Base-by-base conservation (phyloP, 2,329 filamentous ascomycete genomes). In the Ophiocordyceps camponoti-floridani region DNA sequence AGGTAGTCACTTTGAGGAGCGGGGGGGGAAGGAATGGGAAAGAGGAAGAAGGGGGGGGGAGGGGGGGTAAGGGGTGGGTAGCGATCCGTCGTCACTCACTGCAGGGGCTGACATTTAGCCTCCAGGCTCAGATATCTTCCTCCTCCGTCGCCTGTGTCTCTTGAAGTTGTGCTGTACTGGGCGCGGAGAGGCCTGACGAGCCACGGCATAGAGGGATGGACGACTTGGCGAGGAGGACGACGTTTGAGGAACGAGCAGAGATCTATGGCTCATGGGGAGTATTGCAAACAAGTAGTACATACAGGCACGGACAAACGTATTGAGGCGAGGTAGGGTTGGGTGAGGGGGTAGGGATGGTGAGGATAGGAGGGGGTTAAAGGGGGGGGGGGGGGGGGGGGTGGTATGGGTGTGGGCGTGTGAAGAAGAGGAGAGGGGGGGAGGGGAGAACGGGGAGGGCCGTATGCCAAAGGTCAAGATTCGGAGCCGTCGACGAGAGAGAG, bases 41-140 rank as follows among this genome's bases (percentile, higher is more conserved):
- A 33, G 31, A 14, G 31, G 31, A 18, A 18, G 37, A 43, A 46
- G 19, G 42, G 47, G 31, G 38, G 12, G 12, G n/a, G n/a, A 30
- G 31, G 27, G 18, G 40, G 46, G 41, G 44, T 42, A 27, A 33
- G 10, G 10, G 10, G 10, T 10, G 26, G 23, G 6, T 7, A 28
- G 37, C 13, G 38, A 9, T 37, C 16, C 19, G 10, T 30, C 38
- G 23, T 26, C 23, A 54, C 52, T 51, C 50, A 50, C 48, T 45
- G 47, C 48, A 42, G 52, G 48, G 47, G 50, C 47, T 46, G 50
- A 51, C 52, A 54, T 52, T 49, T 49, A 47, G 48, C 44, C 43
- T 41, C 14, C 31, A 35, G 42, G 13, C 41, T 18, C 18, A 18
- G n/a, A n/a, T n/a, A n/a, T n/a, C n/a, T n/a, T n/a, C n/a, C n/a